Percentiles rank a stretch among this genome's conserved stretches.
These are phyloP conservation scores for Hebeloma cylindrosporum DNA, from an alignment of 768 basidiomycete genomes.

Conservation along the genomic window DNA sequence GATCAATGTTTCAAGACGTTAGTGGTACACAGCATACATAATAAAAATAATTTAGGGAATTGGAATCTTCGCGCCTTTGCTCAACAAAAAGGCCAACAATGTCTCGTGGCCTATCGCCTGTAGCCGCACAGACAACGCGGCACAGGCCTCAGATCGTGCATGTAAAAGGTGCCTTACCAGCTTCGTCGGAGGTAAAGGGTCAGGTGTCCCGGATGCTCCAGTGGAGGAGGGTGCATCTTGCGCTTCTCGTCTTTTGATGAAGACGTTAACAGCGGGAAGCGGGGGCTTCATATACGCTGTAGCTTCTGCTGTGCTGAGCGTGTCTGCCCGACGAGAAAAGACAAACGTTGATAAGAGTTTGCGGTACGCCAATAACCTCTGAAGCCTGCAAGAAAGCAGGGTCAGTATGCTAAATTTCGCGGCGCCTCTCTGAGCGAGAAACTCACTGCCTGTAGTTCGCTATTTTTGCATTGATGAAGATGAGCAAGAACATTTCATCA, in stretches of 20 bases:
- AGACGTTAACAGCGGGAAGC: constrained; percentile 41
- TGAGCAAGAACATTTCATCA: constrained; percentile 5
- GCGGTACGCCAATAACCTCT: constrained; percentile 35
- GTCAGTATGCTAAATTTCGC: background rate
- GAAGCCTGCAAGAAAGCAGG: constrained; percentile 23
- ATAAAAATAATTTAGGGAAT: background rate
- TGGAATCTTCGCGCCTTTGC: constrained; percentile 21
- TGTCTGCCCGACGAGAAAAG: constrained; percentile 20
- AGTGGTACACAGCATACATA: background rate
- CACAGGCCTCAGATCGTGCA: constrained; percentile 30
- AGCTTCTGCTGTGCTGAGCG: constrained; percentile 24
- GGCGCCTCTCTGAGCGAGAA: background rate
- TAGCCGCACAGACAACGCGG: constrained; percentile 24
- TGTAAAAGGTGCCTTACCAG: constrained; percentile 32
- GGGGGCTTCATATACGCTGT: constrained; percentile 38
- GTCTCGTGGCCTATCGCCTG: constrained; percentile 15
- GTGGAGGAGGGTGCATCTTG: constrained; percentile 7
- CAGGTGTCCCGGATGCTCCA: constrained; percentile 15
- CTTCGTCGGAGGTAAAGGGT: constrained; percentile 25
- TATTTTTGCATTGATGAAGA: too few species aligned
- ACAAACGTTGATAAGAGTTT: constrained; percentile 38
- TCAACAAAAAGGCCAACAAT: constrained; percentile 18
- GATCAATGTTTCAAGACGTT: too few species aligned
- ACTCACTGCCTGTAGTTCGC: constrained; percentile 38
- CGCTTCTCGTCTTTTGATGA: constrained; percentile 34